Base-by-base conservation (phyloP, 352 stramenopile species). In the Globisporangium nodosum region DNA sequence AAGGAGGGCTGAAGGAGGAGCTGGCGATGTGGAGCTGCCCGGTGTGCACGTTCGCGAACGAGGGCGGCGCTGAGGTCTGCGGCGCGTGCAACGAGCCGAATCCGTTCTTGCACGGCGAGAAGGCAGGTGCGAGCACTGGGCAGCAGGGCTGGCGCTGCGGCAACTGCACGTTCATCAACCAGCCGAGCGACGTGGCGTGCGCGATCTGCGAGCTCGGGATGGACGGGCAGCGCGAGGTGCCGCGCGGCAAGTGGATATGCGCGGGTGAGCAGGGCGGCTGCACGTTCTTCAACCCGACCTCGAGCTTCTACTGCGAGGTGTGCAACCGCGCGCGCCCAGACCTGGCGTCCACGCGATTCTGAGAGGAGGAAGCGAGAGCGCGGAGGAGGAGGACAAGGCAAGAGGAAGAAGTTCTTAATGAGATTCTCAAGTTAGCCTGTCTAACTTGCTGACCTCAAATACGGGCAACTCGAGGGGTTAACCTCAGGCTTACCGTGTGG, bases 151-250 rank as follows among this genome's bases (percentile, higher is more conserved):
- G 86, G 86, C 78, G 84, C 42, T 96, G 86, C 39, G 54, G 70
- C 33, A 93, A 91, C 56, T 96, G 86, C 65, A 96, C 86, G 42
- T 96, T 90, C 35, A 87, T 93, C 64, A 96, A 96, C 58, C 78
- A 88, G 37, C 69, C 78, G 7, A 68, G 68, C 35, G 85, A 95
- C 58, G 73, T 73, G 39, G 77, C 72, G 15, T 95, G 86, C 49
- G 78, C 79, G 35, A 88, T 95, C 40, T 95, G 86, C 49, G 82
- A 95, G 57, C 69, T 95, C 24, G 82, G 85, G n/a, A 73, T 83
- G 68, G 76, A 87, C 40, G 86, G 86, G 7, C 75, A 89, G 60
- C 79, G 86, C 15, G 79, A 81, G 35, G 84, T 96, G 12, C 82
- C 86, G 8, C 80, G 81, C 15, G 85, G 80, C 64, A 92, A 93